Conservation (phyloP, 257 asterid species). For the Lavandula angustifolia region DNA sequence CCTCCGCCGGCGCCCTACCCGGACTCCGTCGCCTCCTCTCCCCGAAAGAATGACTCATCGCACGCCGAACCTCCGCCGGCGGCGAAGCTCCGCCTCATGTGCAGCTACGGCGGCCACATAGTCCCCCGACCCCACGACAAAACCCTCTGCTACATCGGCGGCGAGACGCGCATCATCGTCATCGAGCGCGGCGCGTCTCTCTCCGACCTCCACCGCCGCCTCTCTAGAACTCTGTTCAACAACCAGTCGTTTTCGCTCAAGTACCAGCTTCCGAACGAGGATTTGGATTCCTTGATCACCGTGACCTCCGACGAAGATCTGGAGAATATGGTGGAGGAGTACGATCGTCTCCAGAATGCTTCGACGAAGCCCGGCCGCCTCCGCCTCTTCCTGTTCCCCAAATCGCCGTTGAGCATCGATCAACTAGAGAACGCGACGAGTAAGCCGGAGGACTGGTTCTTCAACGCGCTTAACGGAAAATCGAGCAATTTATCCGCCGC, state of each 20-base stretch:
- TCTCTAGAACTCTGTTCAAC: conserved; percentile 56
- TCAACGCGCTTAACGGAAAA: conserved; percentile 68
- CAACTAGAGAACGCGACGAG: conserved; percentile 48
- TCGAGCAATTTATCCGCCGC: conserved; percentile 33
- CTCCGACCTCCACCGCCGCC: conserved; percentile 56
- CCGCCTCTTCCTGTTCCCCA: conserved; percentile 58
- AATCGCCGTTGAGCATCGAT: conserved; percentile 36
- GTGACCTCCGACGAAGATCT: conserved; percentile 78
- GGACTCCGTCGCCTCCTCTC: conserved; percentile 53
- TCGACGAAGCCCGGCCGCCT: conserved; percentile 45
- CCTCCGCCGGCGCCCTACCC: conserved; percentile 31
- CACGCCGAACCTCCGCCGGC: conserved; percentile 39
- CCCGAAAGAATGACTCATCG: conserved; percentile 53
- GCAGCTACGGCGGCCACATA: conserved; percentile 91
- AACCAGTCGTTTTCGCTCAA: conserved; percentile 53
- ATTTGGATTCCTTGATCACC: conserved; percentile 80
- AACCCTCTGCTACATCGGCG: conserved; percentile 79
- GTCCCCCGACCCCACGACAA: conserved; percentile 93
- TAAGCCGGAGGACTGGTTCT: conserved; percentile 82
- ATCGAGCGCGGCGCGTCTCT: conserved; percentile 61
- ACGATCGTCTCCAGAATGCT: conserved; percentile 59
- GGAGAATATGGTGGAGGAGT: conserved; percentile 86
- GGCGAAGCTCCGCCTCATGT: conserved; percentile 81
- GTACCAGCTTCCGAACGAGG: conserved; percentile 86
- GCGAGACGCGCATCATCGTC: conserved; percentile 79